phyloP scores from a whole-genome alignment of 495 filamentous ascomycete genomes.

The Podospora pseudopauciseta region DNA sequence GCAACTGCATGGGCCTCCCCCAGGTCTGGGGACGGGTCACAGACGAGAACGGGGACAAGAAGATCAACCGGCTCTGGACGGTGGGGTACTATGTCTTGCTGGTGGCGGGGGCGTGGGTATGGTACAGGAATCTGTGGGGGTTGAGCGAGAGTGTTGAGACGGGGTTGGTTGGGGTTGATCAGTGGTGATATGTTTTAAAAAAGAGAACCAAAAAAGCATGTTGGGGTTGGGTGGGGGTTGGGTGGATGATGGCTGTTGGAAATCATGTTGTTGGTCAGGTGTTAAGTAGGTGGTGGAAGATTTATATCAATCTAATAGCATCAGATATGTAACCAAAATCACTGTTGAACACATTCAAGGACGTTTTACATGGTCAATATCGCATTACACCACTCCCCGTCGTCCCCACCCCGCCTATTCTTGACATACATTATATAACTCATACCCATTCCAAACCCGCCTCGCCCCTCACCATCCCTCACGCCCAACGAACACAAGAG shows the following conservation, averaged over 20 bases:
- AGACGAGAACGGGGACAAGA: conserved; percentile 19
- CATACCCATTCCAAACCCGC: conserved; percentile 3
- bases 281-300: too few species aligned
- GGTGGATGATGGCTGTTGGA: too few species aligned
- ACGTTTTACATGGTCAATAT: conserved; percentile 1
- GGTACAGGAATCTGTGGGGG: conserved; percentile 64
- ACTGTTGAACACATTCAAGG: not conserved
- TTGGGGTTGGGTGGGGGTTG: not conserved
- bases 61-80: conserved; percentile 55
- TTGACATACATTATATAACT: not conserved
- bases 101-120: conserved; percentile 64
- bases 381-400: not conserved
- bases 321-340: too few species aligned
- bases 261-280: too few species aligned
- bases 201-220: not conserved
- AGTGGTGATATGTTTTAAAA: not conserved
- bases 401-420: not conserved
- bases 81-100: conserved; percentile 74
- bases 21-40: conserved; percentile 74
- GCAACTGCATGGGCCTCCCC: conserved; percentile 90
- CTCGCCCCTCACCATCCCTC: not conserved
- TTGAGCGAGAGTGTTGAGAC: conserved; percentile 55
- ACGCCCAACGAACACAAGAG: not conserved
- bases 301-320: too few species aligned
- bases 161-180: conserved; percentile 42